These are phyloP conservation scores for Dactylorhiza incarnata DNA, from an alignment of 106 monocot genomes.

Conservation along the genomic window DNA sequence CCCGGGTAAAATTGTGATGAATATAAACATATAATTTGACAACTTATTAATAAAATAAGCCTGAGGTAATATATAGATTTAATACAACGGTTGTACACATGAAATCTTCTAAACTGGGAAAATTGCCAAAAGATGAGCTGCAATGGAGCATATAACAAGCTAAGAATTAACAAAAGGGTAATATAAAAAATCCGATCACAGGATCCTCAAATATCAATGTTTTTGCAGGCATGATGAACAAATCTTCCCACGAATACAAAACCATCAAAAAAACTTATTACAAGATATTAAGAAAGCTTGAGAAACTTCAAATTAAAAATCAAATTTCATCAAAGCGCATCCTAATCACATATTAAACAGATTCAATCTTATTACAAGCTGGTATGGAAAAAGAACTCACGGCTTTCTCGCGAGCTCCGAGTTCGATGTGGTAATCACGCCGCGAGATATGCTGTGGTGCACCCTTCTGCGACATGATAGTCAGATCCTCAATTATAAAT, in stretches of 20 bases:
- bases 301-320: not conserved
- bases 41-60: not conserved
- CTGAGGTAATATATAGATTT: not conserved
- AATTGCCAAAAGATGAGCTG: not conserved
- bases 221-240: not conserved
- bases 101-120: not conserved
- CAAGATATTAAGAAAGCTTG: no score
- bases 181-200: no score
- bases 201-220: not conserved
- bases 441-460: not conserved
- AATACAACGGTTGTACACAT: not conserved
- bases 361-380: not conserved
- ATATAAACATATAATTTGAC: not conserved
- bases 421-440: conserved; percentile 7
- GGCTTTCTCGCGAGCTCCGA: conserved; percentile 7
- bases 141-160: not conserved
- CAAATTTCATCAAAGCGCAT: not conserved
- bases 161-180: not conserved
- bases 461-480: not conserved
- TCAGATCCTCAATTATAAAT: not conserved
- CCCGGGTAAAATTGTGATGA: not conserved
- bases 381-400: not conserved
- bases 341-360: not conserved
- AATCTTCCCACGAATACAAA: not conserved
- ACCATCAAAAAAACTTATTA: not conserved